Base-by-base conservation (phyloP, 257 asterid genomes). In the Solanum neorickii region DNA sequence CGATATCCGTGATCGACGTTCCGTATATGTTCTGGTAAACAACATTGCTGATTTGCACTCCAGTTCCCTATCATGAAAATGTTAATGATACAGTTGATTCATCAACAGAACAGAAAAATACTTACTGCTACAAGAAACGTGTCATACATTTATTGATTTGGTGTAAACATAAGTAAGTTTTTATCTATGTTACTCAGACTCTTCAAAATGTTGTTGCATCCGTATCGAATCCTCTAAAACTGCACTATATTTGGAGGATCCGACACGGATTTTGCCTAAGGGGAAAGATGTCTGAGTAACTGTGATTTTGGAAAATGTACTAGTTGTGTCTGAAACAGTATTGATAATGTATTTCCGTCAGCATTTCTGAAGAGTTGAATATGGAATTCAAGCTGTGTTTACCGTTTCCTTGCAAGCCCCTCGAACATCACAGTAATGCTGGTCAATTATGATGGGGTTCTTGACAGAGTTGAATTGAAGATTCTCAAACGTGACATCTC, bases 401-500 rank as follows among this genome's bases (percentile, higher is more conserved):
- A 94, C 97, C 92, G 11, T 39, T 86, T 89, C 91, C 56, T 73
- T 4, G 86, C 98, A 95, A 27, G 90, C 89, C 12, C 84, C 88
- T 33, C 92, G 86, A 0, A 87, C 25, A 12, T 84, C 72, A 21
- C 97, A 94, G 83, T 95, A 94, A 33, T 92, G 89, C 83, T 95
- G 97, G 83, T 95, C 96, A 47, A 94, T 95, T 89, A 95, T 93
- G 47, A 94, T 92, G 42, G 96, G 95, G 83, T 94, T 93, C 83
- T 88, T 42, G 73, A 94, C 96, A 1, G 87, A 21, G 74, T 85
- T 82, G 83, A 95, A 91, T n/a, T 47, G 20, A 5, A 94, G 92
- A 80, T 91, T 94, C 88, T 91, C 89, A 70, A 93, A 95, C 6
- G 82, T 87, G 42, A 95, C 90, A 7, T 80, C 83, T 18, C 89